These are phyloP conservation scores for Mycena epipterygia DNA, from an alignment of 768 basidiomycete genomes.

Conservation along the genomic window DNA sequence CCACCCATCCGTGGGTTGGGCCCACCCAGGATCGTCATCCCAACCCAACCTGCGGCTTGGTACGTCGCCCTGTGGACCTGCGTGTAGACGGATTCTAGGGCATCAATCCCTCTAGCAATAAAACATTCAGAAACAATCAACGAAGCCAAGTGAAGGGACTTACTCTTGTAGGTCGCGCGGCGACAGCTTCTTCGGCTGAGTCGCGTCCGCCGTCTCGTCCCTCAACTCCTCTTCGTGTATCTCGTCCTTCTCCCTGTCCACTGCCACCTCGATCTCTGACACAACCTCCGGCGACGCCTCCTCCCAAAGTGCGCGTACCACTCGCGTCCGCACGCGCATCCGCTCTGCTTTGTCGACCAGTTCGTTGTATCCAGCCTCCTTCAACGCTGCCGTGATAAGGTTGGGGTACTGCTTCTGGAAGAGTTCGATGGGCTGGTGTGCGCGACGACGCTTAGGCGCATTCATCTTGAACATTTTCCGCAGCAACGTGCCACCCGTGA, in stretches of 20 bases:
- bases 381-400: background rate
- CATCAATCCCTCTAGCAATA: background rate
- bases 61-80: background rate
- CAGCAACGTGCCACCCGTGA: background rate
- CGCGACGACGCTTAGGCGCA: background rate
- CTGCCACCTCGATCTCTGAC: background rate
- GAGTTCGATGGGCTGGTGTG: background rate
- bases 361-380: background rate
- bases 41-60: background rate
- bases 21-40: slow-evolving; percentile 2
- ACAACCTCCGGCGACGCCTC: background rate
- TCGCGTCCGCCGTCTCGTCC: background rate
- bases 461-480: background rate
- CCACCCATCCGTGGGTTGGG: slow-evolving; percentile 7
- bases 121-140: background rate
- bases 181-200: background rate
- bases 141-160: background rate
- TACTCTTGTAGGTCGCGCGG: background rate
- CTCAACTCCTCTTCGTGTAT: background rate
- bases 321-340: background rate
- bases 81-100: background rate
- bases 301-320: background rate
- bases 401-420: background rate
- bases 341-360: background rate
- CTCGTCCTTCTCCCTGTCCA: background rate